These are phyloP conservation scores for Oryza meridionalis DNA, from an alignment of 176 grass and related monocot genomes.

Conservation along the genomic window DNA sequence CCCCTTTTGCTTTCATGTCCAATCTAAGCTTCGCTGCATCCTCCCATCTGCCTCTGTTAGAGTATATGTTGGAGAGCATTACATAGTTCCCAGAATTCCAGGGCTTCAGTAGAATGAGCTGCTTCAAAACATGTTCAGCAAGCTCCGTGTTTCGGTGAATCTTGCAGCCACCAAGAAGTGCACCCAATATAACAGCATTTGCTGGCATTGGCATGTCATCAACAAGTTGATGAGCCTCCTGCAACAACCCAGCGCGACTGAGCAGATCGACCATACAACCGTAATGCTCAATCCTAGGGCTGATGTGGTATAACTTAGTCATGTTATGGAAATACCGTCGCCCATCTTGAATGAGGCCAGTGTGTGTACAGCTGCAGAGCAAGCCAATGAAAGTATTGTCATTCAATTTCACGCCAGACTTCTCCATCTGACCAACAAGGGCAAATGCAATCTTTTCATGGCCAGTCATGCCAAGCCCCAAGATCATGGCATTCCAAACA, in stretches of 20 bases:
- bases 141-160: constrained; percentile 45
- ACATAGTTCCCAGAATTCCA: constrained; percentile 71
- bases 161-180: constrained; percentile 72
- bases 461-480: constrained; percentile 63
- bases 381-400: constrained; percentile 70
- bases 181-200: constrained; percentile 67
- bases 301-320: constrained; percentile 44
- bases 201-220: constrained; percentile 65
- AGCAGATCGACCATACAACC: constrained; percentile 77
- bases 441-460: constrained; percentile 52
- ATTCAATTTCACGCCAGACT: constrained; percentile 45
- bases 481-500: constrained; percentile 76
- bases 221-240: constrained; percentile 58
- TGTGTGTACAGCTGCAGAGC: constrained; percentile 68
- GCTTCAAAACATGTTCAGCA: constrained; percentile 61
- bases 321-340: constrained; percentile 54
- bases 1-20: constrained; percentile 54
- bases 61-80: constrained; percentile 73
- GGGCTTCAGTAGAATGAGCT: constrained; percentile 63
- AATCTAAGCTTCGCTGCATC: constrained; percentile 62
- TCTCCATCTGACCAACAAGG: constrained; percentile 59
- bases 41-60: constrained; percentile 59
- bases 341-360: constrained; percentile 67
- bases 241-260: constrained; percentile 60
- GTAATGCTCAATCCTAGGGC: constrained; percentile 65